Base-by-base conservation (phyloP, 2,329 filamentous ascomycete genomes). In the Grosmannia huntii region DNA sequence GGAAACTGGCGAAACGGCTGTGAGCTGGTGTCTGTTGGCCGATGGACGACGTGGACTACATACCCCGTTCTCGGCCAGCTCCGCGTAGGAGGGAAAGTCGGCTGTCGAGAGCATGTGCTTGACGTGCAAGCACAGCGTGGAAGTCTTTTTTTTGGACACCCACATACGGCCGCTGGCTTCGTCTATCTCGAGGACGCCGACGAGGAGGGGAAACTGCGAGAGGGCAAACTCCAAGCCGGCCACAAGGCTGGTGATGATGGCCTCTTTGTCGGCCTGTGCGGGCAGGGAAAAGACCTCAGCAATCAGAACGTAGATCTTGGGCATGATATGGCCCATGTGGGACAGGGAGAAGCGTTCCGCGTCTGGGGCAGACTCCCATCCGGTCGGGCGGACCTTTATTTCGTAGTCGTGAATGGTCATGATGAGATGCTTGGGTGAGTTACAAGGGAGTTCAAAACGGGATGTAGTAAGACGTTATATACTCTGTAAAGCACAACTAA, bases 221-320 rank as follows among this genome's bases (percentile, higher is more conserved):
- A 60, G 51, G 16, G 59, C 10, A 11, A 41, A 48, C 27, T 25
- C 59, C 16, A 60, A 46, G 0, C 59, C 59, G 1, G 50, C 44
- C 2, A 11, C 4, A 41, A 60, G 36, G 23, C 28, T 46, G 27
- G 52, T 23, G 12, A 57, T 5, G 12, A 60, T 46, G 2, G 54
- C 36, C 10, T 27, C 54, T 5, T 5, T 28, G 36, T 48, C 27
- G 10, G 57, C 25, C 9, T 31, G 46, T 0, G 36, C 50, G 2
- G 57, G 50, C 54, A 60, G 54, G 2, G 49, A 16, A 50, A 60
- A 60, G 4, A 60, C 57, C 54, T 60, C 59, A 21, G 57, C 41
- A 4, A 60, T 27, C 44, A 60, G 27, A 3, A 59, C 59, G 44
- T 55, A 60, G 21, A 59, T 59, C 57, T 60, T 60, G 50, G 59